Evolutionary conservation across 805 yeast genomes (phyloP).

Genomic region (Spathaspora hagerdaliae): DNA sequence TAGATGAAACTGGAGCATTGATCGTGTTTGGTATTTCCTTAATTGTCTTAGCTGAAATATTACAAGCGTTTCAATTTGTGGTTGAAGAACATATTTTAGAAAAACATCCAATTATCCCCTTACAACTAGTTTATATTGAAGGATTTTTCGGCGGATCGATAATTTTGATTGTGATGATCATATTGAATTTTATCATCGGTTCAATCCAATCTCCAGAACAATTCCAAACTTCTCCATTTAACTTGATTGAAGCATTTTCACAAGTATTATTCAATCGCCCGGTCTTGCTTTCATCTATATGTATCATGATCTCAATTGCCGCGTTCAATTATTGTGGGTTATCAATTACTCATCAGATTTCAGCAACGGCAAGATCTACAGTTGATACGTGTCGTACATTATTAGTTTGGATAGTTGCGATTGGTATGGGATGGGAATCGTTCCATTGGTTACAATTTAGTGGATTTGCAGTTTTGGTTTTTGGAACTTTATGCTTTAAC

Average conservation of each 20-base stretch:
- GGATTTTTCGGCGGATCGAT: conserved; percentile 61
- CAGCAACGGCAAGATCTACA: conserved; percentile 77
- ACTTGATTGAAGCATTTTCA: conserved; percentile 45
- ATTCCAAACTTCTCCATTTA: conserved; percentile 50
- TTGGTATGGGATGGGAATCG: conserved; percentile 70
- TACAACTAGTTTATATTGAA: conserved; percentile 68
- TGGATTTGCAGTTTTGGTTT: conserved; percentile 62
- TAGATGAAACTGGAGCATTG: conserved; percentile 10
- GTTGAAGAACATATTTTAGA: conserved; percentile 66
- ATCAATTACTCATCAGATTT: conserved; percentile 57
- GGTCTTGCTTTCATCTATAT: conserved; percentile 51
- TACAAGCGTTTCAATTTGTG: conserved; percentile 75
- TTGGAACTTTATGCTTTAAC: conserved; percentile 73
- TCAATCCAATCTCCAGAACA: conserved; percentile 20
- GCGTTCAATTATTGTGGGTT: conserved; percentile 72
- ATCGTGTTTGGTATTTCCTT: conserved; percentile 54
- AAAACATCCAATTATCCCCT: conserved; percentile 51
- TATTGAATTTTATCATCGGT: conserved; percentile 41
- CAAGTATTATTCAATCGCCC: conserved; percentile 43
- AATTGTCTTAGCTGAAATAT: conserved; percentile 58
- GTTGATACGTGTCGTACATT: conserved; percentile 75
- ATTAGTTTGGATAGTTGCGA: conserved; percentile 70
- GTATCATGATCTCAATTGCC: conserved; percentile 70
- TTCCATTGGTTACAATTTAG: conserved; percentile 57
- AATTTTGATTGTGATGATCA: conserved; percentile 42